Conservation (phyloP, 495 filamentous ascomycete species). For the Penicillium paradoxum region DNA sequence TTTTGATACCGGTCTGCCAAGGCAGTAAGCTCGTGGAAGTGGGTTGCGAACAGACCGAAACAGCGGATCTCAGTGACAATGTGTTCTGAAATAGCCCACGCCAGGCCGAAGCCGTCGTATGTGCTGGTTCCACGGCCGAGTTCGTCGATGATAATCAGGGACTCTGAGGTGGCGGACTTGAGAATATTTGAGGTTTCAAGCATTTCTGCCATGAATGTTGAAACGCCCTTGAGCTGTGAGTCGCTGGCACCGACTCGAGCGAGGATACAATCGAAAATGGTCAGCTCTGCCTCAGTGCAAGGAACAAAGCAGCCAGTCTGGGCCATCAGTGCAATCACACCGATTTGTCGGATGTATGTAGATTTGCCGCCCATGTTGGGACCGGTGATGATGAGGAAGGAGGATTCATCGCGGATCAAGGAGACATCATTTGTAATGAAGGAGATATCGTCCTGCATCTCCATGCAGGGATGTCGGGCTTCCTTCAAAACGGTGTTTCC, state of each 20-base stretch:
- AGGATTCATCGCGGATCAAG: slow-evolving; percentile 72
- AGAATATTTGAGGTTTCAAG: slow-evolving; percentile 97
- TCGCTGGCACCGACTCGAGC: slow-evolving; percentile 94
- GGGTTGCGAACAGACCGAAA: slow-evolving; percentile 91
- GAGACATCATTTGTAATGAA: slow-evolving; percentile 98
- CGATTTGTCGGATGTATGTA: slow-evolving; percentile 97
- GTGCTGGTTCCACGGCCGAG: slow-evolving; percentile 97
- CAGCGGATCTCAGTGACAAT: slow-evolving; percentile 93
- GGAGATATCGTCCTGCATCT: slow-evolving; percentile 96
- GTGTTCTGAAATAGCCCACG: slow-evolving; percentile 97
- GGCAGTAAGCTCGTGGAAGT: slow-evolving; percentile 97
- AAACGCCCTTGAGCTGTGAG: slow-evolving; percentile 94
- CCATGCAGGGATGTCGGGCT: slow-evolving; percentile 96
- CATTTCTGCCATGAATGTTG: slow-evolving; percentile 99
- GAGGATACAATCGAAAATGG: slow-evolving; percentile 97
- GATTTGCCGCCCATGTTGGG: slow-evolving; percentile 99
- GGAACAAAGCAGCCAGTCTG: slow-evolving; percentile 97
- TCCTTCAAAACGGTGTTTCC: slow-evolving; percentile 90
- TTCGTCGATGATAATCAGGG: slow-evolving; percentile 97
- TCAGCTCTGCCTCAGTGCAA: slow-evolving; percentile 82
- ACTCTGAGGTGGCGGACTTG: slow-evolving; percentile 90
- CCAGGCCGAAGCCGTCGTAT: slow-evolving; percentile 96
- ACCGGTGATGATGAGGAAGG: slow-evolving; percentile 95
- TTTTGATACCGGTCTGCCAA: slow-evolving; percentile 77
- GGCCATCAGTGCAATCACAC: slow-evolving; percentile 96